Conservation (phyloP, 2,329 filamentous ascomycete species). For the Penicillium nordicum region DNA sequence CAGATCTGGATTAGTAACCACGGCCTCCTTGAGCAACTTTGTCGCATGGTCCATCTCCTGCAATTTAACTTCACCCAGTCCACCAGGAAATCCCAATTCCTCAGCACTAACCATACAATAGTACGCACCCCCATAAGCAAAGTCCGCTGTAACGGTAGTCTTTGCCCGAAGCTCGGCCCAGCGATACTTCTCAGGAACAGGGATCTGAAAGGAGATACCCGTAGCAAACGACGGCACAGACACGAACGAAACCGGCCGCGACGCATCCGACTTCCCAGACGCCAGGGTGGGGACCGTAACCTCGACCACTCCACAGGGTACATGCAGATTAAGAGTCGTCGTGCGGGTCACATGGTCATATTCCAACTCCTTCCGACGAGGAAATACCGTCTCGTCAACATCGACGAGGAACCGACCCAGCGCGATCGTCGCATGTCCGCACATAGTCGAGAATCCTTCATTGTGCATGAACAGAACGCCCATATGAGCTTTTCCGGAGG, state of each 20-base stretch:
- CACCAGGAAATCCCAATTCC: slow-evolving; percentile 40
- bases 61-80: slow-evolving; percentile 30
- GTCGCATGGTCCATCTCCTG: slow-evolving; percentile 33
- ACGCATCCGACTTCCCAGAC: slow-evolving; percentile 36
- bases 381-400: slow-evolving; percentile 42
- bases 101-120: slow-evolving; percentile 39
- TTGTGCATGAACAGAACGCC: slow-evolving; percentile 50
- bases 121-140: slow-evolving; percentile 48
- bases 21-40: slow-evolving; percentile 31
- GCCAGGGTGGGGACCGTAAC: slow-evolving; percentile 41
- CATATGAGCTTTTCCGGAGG: slow-evolving; percentile 43
- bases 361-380: slow-evolving; percentile 31
- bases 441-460: slow-evolving; percentile 51
- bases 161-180: slow-evolving; percentile 40
- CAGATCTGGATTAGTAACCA: slow-evolving; percentile 17
- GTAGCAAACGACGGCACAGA: slow-evolving; percentile 44
- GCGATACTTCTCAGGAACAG: slow-evolving; percentile 26
- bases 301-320: slow-evolving; percentile 44
- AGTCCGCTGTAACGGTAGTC: slow-evolving; percentile 29
- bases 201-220: slow-evolving; percentile 30
- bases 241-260: slow-evolving; percentile 41
- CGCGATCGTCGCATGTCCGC: slow-evolving; percentile 53
- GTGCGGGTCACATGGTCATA: slow-evolving; percentile 26
- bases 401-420: slow-evolving; percentile 47
- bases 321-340: slow-evolving; percentile 41